Percentiles rank a stretch among this genome's conserved stretches.
phyloP scores from a whole-genome alignment of 768 basidiomycete genomes.

The Termitomyces sp. region DNA sequence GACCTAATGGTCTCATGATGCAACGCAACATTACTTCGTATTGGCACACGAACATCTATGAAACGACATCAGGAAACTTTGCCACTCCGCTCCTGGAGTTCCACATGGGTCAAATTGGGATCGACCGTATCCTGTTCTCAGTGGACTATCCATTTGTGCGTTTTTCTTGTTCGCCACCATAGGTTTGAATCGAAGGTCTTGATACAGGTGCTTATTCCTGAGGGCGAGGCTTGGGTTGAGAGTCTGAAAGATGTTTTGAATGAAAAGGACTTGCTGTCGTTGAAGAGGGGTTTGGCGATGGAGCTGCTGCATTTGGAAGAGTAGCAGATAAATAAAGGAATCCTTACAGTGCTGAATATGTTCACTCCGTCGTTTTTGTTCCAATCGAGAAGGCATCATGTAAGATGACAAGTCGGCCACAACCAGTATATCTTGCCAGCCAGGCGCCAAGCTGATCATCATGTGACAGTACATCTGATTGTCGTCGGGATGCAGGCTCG shows the following conservation, averaged over 20 bases:
- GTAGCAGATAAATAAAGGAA: not conserved
- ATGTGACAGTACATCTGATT: too few species aligned
- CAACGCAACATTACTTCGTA: conserved; percentile 31
- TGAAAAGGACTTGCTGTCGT: conserved; percentile 17
- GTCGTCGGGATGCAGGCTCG: not conserved
- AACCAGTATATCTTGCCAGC: too few species aligned
- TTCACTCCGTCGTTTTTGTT: not conserved
- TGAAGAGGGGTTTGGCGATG: conserved; percentile 24
- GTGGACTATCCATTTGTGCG: conserved; percentile 32
- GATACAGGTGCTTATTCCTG: conserved; percentile 16
- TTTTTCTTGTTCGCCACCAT: not conserved
- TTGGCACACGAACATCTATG: conserved; percentile 33
- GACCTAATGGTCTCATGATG: conserved; percentile 30
- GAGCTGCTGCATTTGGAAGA: conserved; percentile 24
- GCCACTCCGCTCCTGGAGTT: conserved; percentile 33
- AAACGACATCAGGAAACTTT: conserved; percentile 38
- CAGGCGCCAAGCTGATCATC: not conserved
- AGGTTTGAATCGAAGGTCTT: not conserved
- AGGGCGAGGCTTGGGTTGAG: conserved; percentile 21
- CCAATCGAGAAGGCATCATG: too few species aligned
- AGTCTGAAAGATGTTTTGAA: conserved; percentile 16
- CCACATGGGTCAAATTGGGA: conserved; percentile 33
- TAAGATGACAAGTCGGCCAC: too few species aligned
- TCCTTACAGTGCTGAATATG: not conserved
- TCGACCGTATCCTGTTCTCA: conserved; percentile 36